Evolutionary conservation across 345 rosid genomes (phyloP), one percentile per base, ranked within the genome.

Genomic region (Acer yangbiense): DNA sequence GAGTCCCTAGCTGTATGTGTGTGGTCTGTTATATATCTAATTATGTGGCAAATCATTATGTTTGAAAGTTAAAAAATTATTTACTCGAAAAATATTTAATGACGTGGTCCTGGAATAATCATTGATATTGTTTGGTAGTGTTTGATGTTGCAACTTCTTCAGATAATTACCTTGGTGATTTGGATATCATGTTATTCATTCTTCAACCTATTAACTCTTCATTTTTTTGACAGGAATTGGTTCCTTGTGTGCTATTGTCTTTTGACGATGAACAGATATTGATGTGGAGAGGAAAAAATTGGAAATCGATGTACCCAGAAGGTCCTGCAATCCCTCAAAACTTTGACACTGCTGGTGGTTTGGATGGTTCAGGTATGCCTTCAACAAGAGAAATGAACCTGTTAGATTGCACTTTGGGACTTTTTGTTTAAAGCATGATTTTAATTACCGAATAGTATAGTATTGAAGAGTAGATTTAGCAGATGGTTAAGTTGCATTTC

Each of bases 201-300:
- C 64, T 32, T 27, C 10, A n/a, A 74, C 46, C 43, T 44, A n/a
- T 44, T 76, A 43, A 25, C 32, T 83, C 67, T 23, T 41, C 55
- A 21, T 71, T 55, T 64, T 64, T 8, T 69, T 69, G 14, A 9
- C 87, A 95, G 99, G 98, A 92, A 57, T 83, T 95, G 80, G 98
- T 92, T 78, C 99, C 98, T 20, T 95, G 98, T 9, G 92, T 93
- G 81, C 92, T 95, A 75, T 79, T 95, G 80, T 92, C 97, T 69
- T 95, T 95, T 71, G 98, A 95, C n/a, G 92, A 94, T 69, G 98
- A 90, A 84, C 98, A 93, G 76, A 88, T 95, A 82, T 76, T 95
- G 86, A 88, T 91, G 87, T 95, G 98, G 98, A 89, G 98, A 83
- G 98, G 98, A 75, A 84, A 62, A 61, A 87, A 92, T 11, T 95